These are phyloP conservation scores for Brachypodium distachyon DNA, from an alignment of 202 grass and related monocot species.

Conservation along the genomic window DNA sequence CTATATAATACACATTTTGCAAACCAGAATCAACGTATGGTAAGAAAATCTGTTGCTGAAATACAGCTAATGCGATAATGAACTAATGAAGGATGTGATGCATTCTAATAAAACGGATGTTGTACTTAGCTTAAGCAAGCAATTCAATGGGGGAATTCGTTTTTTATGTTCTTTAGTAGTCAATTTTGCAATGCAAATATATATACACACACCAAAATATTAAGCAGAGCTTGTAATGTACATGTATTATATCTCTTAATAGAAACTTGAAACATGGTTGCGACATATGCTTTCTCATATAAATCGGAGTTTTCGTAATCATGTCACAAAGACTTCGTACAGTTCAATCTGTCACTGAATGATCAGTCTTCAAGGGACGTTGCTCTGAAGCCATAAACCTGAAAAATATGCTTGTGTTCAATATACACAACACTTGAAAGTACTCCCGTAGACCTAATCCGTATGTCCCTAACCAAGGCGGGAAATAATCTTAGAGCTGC, in stretches of 20 bases:
- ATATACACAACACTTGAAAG: not conserved
- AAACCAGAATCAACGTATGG: not conserved
- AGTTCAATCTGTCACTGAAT: too few relatives aligned
- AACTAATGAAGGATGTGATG: not conserved
- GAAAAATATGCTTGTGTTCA: not conserved
- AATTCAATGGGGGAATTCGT: not conserved
- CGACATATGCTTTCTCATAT: too few relatives aligned
- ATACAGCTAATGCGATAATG: not conserved
- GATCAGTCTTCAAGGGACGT: not conserved
- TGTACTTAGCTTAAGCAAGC: not conserved
- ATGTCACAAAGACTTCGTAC: too few relatives aligned
- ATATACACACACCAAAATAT: not conserved
- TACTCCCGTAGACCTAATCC: not conserved
- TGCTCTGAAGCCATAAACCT: not conserved
- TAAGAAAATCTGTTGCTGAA: not conserved
- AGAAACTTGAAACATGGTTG: too few relatives aligned
- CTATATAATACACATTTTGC: not conserved
- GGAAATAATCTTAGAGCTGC: not conserved
- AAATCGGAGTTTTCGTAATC: not conserved
- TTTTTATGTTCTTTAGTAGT: too few relatives aligned
- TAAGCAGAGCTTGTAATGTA: not conserved
- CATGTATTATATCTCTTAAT: too few relatives aligned
- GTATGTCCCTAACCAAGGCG: not conserved
- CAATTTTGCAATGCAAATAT: not conserved
- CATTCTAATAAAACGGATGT: not conserved